Evolutionary conservation across 2,329 filamentous ascomycete species (phyloP), one percentile per base, ranked within the genome.

Genomic region (Diaporthe citri): DNA sequence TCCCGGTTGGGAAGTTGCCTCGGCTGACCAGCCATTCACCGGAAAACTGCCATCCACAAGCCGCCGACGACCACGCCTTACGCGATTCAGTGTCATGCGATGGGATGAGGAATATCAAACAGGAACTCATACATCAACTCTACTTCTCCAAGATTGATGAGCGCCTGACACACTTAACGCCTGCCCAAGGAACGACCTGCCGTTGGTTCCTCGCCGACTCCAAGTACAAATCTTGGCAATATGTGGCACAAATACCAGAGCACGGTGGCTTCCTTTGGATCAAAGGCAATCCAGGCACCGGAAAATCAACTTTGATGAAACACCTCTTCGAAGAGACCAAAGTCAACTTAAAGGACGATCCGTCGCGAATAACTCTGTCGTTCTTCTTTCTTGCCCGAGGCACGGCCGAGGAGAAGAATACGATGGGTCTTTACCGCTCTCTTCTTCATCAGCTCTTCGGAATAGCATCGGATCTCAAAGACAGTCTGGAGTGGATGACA

Each of bases 311-410:
- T 0, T 74, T 87, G 6, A 87, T 88, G 84, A 88, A 87, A 67
- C 86, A 84, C 62, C 77, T 79, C 1, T 80, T n/a, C 28, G n/a
- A 46, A 25, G 34, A 15, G 39, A 20, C n/a, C 2, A 20, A 22
- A 25, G 6, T 76, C 31, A 73, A 73, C 28, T 36, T 67, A 76
- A 55, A 56, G 76, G 34, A 55, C 76, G 12, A 31, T 76, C 76
- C 39, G 75, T 0, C 75, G 85, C 0, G 73, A 46, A 25, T 28
- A 20, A 13, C 34, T 20, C 20, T 87, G 1, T 85, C 83, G 0
- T 88, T 88, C 79, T 89, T 88, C 79, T 89, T 88, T 81, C 86
- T 88, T 73, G 86, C 86, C 0, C 79, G 85, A 67, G 87, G 87
- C 0, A 79, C 81, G 0, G 43, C 79, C 4, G 78, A 87, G 15